These are phyloP conservation scores for Lecanoromycetidae sp. DNA, from an alignment of 2,329 filamentous ascomycete genomes.

Conservation along the genomic window DNA sequence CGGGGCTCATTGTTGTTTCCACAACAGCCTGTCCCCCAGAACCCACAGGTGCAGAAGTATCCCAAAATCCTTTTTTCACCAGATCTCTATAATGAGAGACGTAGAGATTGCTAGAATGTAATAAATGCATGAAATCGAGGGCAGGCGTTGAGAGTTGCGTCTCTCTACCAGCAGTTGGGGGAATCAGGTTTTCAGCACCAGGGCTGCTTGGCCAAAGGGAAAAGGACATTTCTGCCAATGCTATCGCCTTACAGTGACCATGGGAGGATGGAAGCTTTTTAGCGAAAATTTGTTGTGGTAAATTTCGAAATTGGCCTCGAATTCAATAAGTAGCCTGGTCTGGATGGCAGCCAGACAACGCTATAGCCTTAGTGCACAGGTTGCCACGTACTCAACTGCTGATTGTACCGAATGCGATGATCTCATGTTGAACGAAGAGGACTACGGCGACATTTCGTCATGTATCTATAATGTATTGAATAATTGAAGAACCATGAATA, in stretches of 20 bases:
- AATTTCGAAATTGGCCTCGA: background rate
- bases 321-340: background rate
- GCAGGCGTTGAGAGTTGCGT: slow-evolving; percentile 3
- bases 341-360: background rate
- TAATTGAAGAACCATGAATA: no score
- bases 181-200: slow-evolving; percentile 2
- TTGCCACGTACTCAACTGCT: no score
- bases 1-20: slow-evolving; percentile 3
- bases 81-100: slow-evolving; percentile 1
- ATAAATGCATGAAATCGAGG: slow-evolving; percentile 6
- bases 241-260: background rate
- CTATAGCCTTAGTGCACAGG: no score
- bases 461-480: no score
- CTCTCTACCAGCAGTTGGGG: background rate
- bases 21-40: slow-evolving; percentile 6
- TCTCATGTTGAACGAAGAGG: no score
- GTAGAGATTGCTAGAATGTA: background rate
- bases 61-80: background rate
- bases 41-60: background rate
- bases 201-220: slow-evolving; percentile 6
- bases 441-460: no score
- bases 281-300: no score
- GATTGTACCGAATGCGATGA: no score
- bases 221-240: slow-evolving; percentile 7
- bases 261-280: background rate